Conservation (phyloP, 1,284 basidiomycete species). For the Xerocomus alliaceus region DNA sequence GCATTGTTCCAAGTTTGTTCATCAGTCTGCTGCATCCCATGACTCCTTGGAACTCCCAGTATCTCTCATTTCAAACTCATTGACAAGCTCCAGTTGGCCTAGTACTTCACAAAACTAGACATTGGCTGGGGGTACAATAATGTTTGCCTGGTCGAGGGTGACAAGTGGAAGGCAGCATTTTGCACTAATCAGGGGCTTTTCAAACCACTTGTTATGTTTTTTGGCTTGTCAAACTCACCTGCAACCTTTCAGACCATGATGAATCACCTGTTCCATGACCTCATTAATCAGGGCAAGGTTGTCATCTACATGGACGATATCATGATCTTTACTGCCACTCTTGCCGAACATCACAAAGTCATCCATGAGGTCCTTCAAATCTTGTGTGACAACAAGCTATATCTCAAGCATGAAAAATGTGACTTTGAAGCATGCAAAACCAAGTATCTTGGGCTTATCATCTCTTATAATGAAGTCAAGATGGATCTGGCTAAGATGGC, state of each 20-base stretch:
- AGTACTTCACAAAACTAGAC: too few relatives aligned
- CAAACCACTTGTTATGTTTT: neutral
- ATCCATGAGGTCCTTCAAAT: neutral
- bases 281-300: too few relatives aligned
- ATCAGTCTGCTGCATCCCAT: too few relatives aligned
- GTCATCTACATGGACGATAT: too few relatives aligned
- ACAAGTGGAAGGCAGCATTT: neutral
- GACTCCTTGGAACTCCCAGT: too few relatives aligned
- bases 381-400: neutral
- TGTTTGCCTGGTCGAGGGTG: neutral
- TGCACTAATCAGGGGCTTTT: neutral
- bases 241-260: neutral
- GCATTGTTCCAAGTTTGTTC: too few relatives aligned
- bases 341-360: neutral
- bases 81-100: too few relatives aligned
- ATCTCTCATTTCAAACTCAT: too few relatives aligned
- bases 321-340: neutral
- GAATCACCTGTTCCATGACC: too few relatives aligned
- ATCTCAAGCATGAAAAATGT: neutral
- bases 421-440: neutral
- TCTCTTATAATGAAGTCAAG: neutral
- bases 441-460: neutral
- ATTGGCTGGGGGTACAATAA: neutral
- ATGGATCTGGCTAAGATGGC: neutral
- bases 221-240: neutral